phyloP scores from a whole-genome alignment of 371 early-diverging fungal genomes.

The Umbelopsis sp. region DNA sequence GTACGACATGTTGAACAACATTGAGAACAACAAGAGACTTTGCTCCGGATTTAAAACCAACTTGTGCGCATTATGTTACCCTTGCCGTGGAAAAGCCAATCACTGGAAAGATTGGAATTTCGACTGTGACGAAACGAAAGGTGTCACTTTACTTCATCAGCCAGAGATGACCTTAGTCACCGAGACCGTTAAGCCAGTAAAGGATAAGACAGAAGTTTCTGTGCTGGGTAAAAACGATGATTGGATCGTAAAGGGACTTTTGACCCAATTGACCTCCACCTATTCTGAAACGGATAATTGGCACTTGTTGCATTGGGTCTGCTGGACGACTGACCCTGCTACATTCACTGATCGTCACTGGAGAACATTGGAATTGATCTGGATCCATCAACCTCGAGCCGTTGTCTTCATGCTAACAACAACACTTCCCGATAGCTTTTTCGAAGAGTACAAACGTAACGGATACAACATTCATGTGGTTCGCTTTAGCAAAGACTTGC shows the following conservation, averaged over 20 bases:
- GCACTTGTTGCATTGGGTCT: conserved; percentile 68
- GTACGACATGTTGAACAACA: conserved; percentile 58
- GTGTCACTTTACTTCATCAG: conserved; percentile 49
- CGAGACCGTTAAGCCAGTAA: conserved; percentile 6
- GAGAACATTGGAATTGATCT: conserved; percentile 65
- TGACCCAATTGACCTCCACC: conserved; percentile 57
- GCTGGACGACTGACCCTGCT: conserved; percentile 64
- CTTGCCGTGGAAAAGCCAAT: conserved; percentile 58
- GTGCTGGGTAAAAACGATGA: conserved; percentile 50
- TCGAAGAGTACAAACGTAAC: conserved; percentile 53
- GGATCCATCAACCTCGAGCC: conserved; percentile 68
- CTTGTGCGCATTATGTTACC: conserved; percentile 61
- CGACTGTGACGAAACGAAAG: conserved; percentile 60
- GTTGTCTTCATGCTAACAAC: conserved; percentile 65
- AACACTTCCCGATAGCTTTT: conserved; percentile 57
- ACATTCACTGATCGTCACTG: conserved; percentile 67
- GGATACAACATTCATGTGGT: conserved; percentile 68
- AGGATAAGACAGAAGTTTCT: conserved; percentile 25
- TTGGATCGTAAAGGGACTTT: conserved; percentile 62
- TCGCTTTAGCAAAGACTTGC: conserved; percentile 57
- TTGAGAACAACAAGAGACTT: conserved; percentile 46
- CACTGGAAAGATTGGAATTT: conserved; percentile 66
- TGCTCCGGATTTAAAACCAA: conserved; percentile 44
- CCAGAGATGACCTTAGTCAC: conserved; percentile 34
- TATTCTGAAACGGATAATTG: conserved; percentile 63